Base-by-base conservation (phyloP, 805 yeast genomes). In the Lachancea lanzarotensis region DNA sequence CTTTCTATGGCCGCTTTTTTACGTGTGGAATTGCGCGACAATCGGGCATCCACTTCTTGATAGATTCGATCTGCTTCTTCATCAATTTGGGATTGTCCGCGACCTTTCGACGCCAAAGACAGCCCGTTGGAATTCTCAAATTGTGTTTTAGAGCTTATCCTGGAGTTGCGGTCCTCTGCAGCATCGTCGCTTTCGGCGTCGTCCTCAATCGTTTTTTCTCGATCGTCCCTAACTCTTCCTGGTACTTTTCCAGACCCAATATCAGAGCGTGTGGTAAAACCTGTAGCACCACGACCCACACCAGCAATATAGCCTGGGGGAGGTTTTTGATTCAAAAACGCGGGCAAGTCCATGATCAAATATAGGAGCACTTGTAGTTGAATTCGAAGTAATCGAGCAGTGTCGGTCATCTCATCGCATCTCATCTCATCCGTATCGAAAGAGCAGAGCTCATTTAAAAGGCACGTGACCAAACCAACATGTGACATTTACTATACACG, bases 241-340 rank as follows among this genome's bases (percentile, higher is more conserved):
- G 50, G 50, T 6, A 30, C 32, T 30, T 39, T 47, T 9, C 41
- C 43, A 16, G 46, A 42, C 4, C 45, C 50, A 53, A 60, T 49
- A 50, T 84, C 95, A 1, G 93, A 87, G 47, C 88, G 75, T 0
- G 96, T 88, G 0, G 90, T 80, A 63, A 93, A 90, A 4, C 97
- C 98, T 1, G 86, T 77, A 1, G 97, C 98, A 22, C 98, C 98
- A 59, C 98, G 72, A 0, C 97, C 98, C 7, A 89, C 66, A 20
- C 98, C 98, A 2, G 98, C 84, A 34, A 89, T 76, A 59, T 91
- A 91, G 5, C 95, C 95, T 1, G 83, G 76, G 0, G 98, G 98
- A 1, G 98, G 83, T 49, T 80, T 79, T 67, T 84, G 87, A 57
- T 84, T 88, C 39, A 91, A 69, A 64, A 93, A 93, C 4, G 78